A percentile compares a stretch with the other conserved stretches of the same genome.
phyloP scores from a whole-genome alignment of 345 rosid genomes.

The sweet orange (Citrus sinensis) region DNA sequence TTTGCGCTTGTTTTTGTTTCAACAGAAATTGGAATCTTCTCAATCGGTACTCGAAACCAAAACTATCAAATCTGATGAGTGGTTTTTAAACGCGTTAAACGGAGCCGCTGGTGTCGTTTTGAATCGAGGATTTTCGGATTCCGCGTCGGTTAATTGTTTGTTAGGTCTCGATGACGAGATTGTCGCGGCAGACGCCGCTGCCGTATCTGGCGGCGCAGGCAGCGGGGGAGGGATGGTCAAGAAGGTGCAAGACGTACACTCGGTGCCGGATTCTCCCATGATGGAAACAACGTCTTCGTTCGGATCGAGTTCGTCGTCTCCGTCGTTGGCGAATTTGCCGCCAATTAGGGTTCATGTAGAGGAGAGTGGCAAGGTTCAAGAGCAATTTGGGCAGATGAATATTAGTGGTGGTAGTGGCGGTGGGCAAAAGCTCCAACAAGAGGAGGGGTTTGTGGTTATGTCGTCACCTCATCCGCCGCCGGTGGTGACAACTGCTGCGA shows the following conservation, averaged over 20 bases:
- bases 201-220: constrained; percentile 26
- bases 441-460: constrained; percentile 44
- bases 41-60: constrained; percentile 71
- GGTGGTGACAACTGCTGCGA: constrained; percentile 36
- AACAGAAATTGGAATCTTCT: constrained; percentile 61
- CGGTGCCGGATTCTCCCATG: constrained; percentile 94
- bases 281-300: constrained; percentile 84
- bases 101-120: constrained; percentile 46
- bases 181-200: constrained; percentile 18
- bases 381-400: constrained; percentile 68
- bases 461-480: constrained; percentile 59
- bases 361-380: constrained; percentile 43
- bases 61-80: constrained; percentile 57
- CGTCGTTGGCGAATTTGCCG: constrained; percentile 80
- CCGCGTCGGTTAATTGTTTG: constrained; percentile 67
- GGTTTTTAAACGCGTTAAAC: constrained; percentile 86
- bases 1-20: constrained; percentile 82
- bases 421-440: constrained; percentile 52
- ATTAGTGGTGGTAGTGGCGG: constrained; percentile 27
- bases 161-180: constrained; percentile 67
- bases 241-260: constrained; percentile 68
- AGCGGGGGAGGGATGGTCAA: constrained; percentile 32
- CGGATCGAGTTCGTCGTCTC: constrained; percentile 91
- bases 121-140: constrained; percentile 70
- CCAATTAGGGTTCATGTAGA: constrained; percentile 80